phyloP scores from a whole-genome alignment of 2,329 filamentous ascomycete genomes.

The Trichophyton simii region DNA sequence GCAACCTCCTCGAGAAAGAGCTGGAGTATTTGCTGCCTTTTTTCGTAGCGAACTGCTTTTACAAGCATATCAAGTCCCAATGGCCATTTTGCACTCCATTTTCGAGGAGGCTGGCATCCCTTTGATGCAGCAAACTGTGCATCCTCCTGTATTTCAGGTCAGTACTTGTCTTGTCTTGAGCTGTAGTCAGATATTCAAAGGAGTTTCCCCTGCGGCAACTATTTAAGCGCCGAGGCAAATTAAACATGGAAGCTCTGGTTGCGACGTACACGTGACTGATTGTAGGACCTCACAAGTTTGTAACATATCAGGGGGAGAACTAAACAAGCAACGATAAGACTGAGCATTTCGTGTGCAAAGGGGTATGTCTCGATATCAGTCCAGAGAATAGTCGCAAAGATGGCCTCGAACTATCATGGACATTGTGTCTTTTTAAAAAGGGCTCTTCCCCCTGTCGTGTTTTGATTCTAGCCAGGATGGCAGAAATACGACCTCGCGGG shows the following conservation, averaged over 20 bases:
- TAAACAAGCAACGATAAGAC: not conserved
- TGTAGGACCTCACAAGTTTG: not conserved
- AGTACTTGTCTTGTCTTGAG: not conserved
- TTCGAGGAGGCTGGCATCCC: slow-evolving; percentile 22
- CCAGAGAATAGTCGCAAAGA: not conserved
- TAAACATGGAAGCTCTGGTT: no score
- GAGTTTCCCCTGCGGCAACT: no score
- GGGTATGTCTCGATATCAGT: not conserved
- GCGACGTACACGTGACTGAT: not conserved
- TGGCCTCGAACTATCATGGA: no score
- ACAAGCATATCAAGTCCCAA: slow-evolving; percentile 20
- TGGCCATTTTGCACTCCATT: slow-evolving; percentile 23
- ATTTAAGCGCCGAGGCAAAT: no score
- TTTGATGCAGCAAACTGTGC: not conserved
- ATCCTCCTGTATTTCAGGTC: not conserved
- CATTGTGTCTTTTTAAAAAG: no score
- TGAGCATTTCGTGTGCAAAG: not conserved
- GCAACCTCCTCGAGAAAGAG: not conserved
- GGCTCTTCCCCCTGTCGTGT: no score
- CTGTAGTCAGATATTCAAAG: no score
- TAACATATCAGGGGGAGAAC: not conserved
- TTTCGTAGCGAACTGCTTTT: not conserved
- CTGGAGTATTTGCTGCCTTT: not conserved
- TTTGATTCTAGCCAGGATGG: no score
- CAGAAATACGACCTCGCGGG: not conserved